phyloP scores from a whole-genome alignment of 768 basidiomycete genomes.

The Cantharellus anzutake region DNA sequence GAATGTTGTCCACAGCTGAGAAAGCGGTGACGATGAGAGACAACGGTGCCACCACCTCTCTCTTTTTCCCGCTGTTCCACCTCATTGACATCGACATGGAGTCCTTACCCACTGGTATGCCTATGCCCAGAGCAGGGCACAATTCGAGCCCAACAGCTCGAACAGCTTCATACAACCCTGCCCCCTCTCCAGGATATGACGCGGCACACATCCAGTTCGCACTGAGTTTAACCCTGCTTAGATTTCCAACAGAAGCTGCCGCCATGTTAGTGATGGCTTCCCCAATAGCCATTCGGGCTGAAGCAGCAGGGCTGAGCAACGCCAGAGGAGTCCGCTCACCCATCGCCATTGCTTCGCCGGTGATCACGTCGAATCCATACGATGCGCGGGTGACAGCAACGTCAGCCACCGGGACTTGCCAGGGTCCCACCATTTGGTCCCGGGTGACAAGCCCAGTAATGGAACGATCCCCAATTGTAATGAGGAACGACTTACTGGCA shows the following conservation, averaged over 20 bases:
- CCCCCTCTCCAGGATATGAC: conserved; percentile 73
- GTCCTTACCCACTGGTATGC: conserved; percentile 97
- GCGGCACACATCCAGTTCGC: conserved; percentile 99
- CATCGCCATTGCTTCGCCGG: conserved; percentile 96
- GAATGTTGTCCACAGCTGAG: conserved; percentile 61
- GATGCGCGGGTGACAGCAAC: conserved; percentile 91
- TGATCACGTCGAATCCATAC: conserved; percentile 71
- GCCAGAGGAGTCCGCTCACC: conserved; percentile 93
- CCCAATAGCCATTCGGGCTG: conserved; percentile 89
- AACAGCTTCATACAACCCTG: conserved; percentile 76
- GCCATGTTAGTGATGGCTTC: conserved; percentile 85
- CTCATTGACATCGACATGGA: conserved; percentile 99
- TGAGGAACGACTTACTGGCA: conserved; percentile 90
- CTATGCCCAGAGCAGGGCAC: conserved; percentile 80
- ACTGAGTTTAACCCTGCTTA: conserved; percentile 75
- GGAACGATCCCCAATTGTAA: conserved; percentile 91
- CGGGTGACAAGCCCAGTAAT: conserved; percentile 88
- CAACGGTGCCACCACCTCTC: conserved; percentile 58
- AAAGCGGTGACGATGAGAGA: conserved; percentile 94
- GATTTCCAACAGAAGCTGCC: conserved; percentile 51
- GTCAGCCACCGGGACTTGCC: conserved; percentile 95
- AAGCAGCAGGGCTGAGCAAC: conserved; percentile 69
- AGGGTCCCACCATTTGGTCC: conserved; percentile 98
- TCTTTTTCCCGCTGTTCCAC: conserved; percentile 33
- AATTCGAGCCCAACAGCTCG: conserved; percentile 81